phyloP scores from a whole-genome alignment of 192 early-diverging fungal species.

The Phycomyces nitens region DNA sequence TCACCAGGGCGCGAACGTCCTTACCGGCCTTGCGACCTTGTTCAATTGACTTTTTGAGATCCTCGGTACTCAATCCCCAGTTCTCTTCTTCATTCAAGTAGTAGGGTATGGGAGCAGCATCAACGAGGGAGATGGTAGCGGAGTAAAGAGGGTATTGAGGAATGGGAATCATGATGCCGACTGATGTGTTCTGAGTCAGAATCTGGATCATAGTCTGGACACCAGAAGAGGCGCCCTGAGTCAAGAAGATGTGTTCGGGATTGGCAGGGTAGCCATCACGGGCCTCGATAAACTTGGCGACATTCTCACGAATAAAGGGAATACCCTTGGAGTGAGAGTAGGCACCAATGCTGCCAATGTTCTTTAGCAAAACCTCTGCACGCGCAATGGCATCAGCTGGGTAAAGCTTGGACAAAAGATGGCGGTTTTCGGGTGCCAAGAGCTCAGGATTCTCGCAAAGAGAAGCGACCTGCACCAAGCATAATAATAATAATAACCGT shows the following conservation, averaged over 20 bases:
- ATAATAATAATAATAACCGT: background rate
- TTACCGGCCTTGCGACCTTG: conserved; percentile 65
- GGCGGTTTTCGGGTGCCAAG: conserved; percentile 58
- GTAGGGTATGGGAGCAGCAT: conserved; percentile 89
- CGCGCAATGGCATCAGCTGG: conserved; percentile 83
- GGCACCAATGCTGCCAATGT: conserved; percentile 78
- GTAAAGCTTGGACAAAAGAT: conserved; percentile 56
- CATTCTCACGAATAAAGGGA: conserved; percentile 73
- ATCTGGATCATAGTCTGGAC: conserved; percentile 90
- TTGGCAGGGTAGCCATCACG: conserved; percentile 89
- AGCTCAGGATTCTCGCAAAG: conserved; percentile 88
- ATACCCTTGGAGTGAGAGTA: conserved; percentile 97
- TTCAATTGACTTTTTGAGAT: conserved; percentile 61
- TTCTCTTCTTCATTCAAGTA: conserved; percentile 83
- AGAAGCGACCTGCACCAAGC: conserved; percentile 61
- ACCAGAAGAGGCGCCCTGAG: conserved; percentile 90
- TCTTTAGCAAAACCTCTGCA: conserved; percentile 68
- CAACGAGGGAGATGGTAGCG: conserved; percentile 80
- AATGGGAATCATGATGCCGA: conserved; percentile 98
- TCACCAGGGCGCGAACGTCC: conserved; percentile 91
- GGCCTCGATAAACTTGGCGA: conserved; percentile 83
- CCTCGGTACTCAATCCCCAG: conserved; percentile 73
- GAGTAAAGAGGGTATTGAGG: conserved; percentile 99
- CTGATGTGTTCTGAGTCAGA: conserved; percentile 68
- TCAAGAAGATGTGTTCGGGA: conserved; percentile 86